A percentile compares a stretch with the other conserved stretches of the same genome.
phyloP scores from a whole-genome alignment of 192 early-diverging fungal species.

The Backusella circina region DNA sequence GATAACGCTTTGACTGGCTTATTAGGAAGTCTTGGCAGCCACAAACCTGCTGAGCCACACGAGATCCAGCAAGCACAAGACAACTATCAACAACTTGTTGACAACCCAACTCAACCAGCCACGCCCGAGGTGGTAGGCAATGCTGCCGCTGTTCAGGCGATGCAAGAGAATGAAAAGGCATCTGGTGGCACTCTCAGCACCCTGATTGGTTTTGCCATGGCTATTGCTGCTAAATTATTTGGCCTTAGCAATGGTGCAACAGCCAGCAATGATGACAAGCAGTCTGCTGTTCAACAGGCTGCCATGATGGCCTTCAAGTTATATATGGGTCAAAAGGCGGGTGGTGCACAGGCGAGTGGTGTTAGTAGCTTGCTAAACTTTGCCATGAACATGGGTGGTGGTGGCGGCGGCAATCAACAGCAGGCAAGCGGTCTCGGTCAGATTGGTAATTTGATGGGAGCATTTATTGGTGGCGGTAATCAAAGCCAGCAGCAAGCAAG shows the following conservation, averaged over 20 bases:
- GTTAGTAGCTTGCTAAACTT: constrained; percentile 11
- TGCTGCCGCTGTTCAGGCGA: constrained; percentile 33
- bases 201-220: constrained; percentile 32
- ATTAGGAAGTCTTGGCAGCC: constrained; percentile 1
- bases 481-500: neutral
- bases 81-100: constrained; percentile 16
- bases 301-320: constrained; percentile 34
- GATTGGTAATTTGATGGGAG: neutral
- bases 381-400: neutral
- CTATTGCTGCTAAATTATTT: constrained; percentile 27
- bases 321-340: constrained; percentile 26
- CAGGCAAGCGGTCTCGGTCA: neutral
- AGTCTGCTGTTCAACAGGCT: constrained; percentile 17
- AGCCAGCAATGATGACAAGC: constrained; percentile 13
- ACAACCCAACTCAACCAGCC: neutral
- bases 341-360: neutral
- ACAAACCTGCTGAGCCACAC: constrained; percentile 7
- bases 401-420: constrained; percentile 13
- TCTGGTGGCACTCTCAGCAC: constrained; percentile 8
- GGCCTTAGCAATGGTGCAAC: neutral
- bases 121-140: constrained; percentile 22
- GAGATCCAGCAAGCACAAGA: constrained; percentile 17
- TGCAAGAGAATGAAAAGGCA: constrained; percentile 7
- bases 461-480: neutral
- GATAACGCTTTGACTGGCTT: constrained; percentile 3